Conservation (phyloP, 2,329 filamentous ascomycete genomes). For the Exophiala alcalophila region DNA sequence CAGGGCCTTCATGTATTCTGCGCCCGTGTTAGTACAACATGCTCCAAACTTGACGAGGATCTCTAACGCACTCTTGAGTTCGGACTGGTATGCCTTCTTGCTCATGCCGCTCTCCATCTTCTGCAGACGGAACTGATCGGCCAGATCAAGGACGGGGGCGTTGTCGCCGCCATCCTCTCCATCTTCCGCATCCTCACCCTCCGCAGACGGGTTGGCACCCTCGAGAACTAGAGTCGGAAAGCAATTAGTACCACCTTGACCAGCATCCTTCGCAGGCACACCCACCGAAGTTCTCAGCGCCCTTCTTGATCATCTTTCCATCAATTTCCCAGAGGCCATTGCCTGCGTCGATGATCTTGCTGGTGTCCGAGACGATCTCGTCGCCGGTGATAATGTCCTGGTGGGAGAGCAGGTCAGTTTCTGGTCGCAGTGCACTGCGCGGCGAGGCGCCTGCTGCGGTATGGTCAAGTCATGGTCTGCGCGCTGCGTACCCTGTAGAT, state of each 20-base stretch:
- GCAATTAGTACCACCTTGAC: not conserved
- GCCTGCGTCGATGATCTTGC: constrained; percentile 75
- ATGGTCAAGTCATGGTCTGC: constrained; percentile 7
- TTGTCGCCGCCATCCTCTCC: constrained; percentile 61
- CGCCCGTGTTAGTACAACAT: constrained; percentile 1
- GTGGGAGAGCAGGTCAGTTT: constrained; percentile 17
- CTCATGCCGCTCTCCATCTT: constrained; percentile 51
- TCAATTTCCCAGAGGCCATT: constrained; percentile 84
- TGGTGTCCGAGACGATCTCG: constrained; percentile 97
- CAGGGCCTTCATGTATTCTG: constrained; percentile 89
- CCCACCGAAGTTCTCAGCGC: constrained; percentile 69
- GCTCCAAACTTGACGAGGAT: not conserved
- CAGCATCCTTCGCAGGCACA: constrained; percentile 32
- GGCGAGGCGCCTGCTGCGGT: not conserved
- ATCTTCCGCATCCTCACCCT: constrained; percentile 70
- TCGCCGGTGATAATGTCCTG: constrained; percentile 87
- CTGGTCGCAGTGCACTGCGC: constrained; percentile 2
- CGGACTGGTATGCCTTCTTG: constrained; percentile 79
- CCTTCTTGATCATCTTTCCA: constrained; percentile 84
- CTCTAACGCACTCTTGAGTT: constrained; percentile 72
- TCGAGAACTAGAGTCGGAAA: constrained; percentile 38
- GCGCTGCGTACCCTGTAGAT: constrained; percentile 62
- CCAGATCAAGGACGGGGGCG: constrained; percentile 84
- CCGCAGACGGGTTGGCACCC: constrained; percentile 95
- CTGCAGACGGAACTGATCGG: constrained; percentile 83